These are phyloP conservation scores for Aspergillus leporis DNA, from an alignment of 495 filamentous ascomycete species.

Conservation along the genomic window DNA sequence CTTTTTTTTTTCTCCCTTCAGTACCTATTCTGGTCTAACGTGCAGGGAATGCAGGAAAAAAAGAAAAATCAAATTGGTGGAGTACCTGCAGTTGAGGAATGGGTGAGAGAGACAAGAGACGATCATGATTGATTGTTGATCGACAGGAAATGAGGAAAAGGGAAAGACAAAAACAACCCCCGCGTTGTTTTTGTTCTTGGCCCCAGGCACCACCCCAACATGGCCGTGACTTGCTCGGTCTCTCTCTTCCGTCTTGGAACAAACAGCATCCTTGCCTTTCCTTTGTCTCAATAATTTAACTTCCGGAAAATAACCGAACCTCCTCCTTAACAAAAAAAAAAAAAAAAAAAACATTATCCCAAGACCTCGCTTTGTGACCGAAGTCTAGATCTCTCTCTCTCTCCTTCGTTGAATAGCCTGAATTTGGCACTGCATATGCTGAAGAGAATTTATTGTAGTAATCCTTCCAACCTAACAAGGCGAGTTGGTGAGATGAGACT, in stretches of 20 bases:
- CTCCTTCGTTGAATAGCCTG: neutral
- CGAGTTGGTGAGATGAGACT: neutral
- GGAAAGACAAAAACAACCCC: neutral
- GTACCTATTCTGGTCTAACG: neutral
- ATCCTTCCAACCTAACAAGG: neutral
- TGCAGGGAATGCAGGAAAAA: neutral
- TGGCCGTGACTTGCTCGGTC: neutral
- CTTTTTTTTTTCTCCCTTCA: neutral
- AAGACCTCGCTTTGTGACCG: neutral
- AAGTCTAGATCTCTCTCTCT: neutral
- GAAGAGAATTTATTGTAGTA: neutral
- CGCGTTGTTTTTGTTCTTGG: neutral
- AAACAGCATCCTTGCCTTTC: neutral
- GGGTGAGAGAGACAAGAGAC: too few species aligned
- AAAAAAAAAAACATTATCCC: neutral
- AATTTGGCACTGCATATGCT: neutral
- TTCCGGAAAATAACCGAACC: conserved; percentile 10
- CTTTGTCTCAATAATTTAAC: conserved; percentile 8
- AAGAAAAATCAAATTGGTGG: neutral
- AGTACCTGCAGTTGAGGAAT: neutral
- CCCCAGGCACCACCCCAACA: neutral
- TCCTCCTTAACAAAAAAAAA: neutral
- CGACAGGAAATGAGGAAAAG: neutral
- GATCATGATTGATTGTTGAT: neutral
- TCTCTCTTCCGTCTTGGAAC: neutral